Base-by-base conservation (phyloP, 208 protist species). In the Trypanosoma lewisi region DNA sequence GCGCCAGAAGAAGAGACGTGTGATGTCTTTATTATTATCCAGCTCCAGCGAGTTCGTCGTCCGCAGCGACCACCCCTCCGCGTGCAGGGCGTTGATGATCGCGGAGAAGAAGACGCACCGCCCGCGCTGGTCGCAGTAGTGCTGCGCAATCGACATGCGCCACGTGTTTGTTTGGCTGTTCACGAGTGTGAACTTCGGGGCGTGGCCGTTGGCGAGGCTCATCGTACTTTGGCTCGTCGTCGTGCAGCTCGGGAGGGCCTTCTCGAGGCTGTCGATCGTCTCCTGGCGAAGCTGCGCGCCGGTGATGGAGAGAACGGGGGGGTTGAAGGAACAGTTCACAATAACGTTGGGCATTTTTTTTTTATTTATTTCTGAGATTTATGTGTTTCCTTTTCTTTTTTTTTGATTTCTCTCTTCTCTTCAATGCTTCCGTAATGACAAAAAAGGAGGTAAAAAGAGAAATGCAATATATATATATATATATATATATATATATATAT, bases 271-370 rank as follows among this genome's bases (percentile, higher is more conserved):
- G n/a, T 90, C 73, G 33, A 94, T 74, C 0, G 85, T 90, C 65
- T 91, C 87, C 58, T 91, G 82, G 27, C 83, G 82, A 12, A 94
- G 78, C 56, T 68, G 85, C 16, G 81, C 73, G 37, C 87, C 87
- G 36, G 85, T 72, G 36, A 94, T 78, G 28, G 75, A 72, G 49
- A 95, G 48, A 11, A 72, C 45, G 0, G 88, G 88, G 9, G 88
- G 88, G 67, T 95, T 93, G 68, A 93, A 95, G 59, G 70, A 74
- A 69, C 80, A 88, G 41, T 71, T 89, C 17, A 95, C 82, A 57
- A 91, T 71, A 30, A 95, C 77, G 75, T 93, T 87, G 41, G 88
- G 88, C 88, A 95, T 94, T 31, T 56, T 41, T 58, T 25, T 3
- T 31, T 53, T 34, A 31, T 21, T 48, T 8, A 6, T 14, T 8